These are phyloP conservation scores for Aegilops bicornis DNA, from an alignment of 176 grass and related monocot species.

Conservation along the genomic window DNA sequence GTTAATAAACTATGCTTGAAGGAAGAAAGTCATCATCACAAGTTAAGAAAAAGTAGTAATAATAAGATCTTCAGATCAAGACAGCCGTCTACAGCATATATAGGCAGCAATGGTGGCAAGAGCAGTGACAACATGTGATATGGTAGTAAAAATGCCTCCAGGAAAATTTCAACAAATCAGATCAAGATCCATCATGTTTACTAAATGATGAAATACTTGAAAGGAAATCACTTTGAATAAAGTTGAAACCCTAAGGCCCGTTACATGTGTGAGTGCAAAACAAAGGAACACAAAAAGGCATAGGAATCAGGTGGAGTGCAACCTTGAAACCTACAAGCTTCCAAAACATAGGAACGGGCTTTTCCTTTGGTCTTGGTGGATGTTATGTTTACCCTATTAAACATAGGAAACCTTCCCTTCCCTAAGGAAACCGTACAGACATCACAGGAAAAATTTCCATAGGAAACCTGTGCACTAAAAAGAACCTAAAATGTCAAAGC, in stretches of 20 bases:
- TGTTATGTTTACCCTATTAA: too few species aligned
- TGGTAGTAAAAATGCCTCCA: not conserved
- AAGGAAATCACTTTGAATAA: not conserved
- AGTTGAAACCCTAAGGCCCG: not conserved
- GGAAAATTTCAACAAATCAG: not conserved
- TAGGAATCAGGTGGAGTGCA: not conserved
- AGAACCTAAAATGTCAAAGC: not conserved
- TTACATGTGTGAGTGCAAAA: not conserved
- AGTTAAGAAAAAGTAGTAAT: too few species aligned
- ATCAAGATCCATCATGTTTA: conserved; percentile 11
- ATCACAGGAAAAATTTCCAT: too few species aligned
- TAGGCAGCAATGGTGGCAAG: too few species aligned
- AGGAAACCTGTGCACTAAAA: not conserved
- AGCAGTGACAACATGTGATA: too few species aligned
- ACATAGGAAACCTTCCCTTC: not conserved
- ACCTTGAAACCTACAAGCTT: not conserved
- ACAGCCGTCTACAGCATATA: too few species aligned
- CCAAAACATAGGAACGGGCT: too few species aligned
- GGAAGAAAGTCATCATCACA: not conserved
- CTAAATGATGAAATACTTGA: not conserved
- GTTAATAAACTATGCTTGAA: not conserved
- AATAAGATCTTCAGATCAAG: too few species aligned
- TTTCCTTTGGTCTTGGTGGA: too few species aligned
- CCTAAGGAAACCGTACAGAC: not conserved
- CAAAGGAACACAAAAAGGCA: not conserved